Percentiles rank a stretch among this genome's conserved stretches.
phyloP scores from a whole-genome alignment of 2,329 filamentous ascomycete genomes.

The Tympanopsis confertula region DNA sequence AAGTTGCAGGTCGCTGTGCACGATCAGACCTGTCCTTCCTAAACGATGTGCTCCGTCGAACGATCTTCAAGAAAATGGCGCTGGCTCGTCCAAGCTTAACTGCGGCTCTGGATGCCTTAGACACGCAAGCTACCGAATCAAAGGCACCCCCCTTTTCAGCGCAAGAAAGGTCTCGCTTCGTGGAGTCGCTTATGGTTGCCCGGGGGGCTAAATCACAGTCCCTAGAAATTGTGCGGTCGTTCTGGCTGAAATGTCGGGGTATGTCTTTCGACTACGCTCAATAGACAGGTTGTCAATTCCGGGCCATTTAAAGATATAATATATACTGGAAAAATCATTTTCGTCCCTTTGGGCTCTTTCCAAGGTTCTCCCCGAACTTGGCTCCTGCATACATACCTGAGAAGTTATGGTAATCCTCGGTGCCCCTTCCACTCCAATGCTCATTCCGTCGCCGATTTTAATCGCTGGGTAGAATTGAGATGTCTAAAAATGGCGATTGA shows the following conservation, averaged over 20 bases:
- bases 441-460: no score
- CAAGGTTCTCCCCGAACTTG: no score
- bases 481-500: no score
- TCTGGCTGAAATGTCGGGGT: slow-evolving; percentile 29
- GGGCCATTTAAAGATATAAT: no score
- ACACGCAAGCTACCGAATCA: slow-evolving; percentile 3
- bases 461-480: no score
- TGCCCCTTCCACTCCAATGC: no score
- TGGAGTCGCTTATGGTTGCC: slow-evolving; percentile 6
- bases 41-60: slow-evolving; percentile 23
- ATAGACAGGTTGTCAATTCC: no score
- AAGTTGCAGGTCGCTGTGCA: slow-evolving; percentile 27
- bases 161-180: neutral
- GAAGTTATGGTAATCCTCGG: no score
- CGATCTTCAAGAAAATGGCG: slow-evolving; percentile 25
- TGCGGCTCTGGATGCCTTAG: slow-evolving; percentile 18
- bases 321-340: no score
- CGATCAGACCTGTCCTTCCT: slow-evolving; percentile 28
- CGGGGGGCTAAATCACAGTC: slow-evolving; percentile 13
- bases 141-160: neutral
- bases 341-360: no score
- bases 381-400: no score
- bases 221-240: slow-evolving; percentile 21
- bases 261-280: slow-evolving; percentile 19
- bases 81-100: slow-evolving; percentile 21